Base-by-base conservation (phyloP, 495 filamentous ascomycete genomes). In the Penicillium crystallinum region DNA sequence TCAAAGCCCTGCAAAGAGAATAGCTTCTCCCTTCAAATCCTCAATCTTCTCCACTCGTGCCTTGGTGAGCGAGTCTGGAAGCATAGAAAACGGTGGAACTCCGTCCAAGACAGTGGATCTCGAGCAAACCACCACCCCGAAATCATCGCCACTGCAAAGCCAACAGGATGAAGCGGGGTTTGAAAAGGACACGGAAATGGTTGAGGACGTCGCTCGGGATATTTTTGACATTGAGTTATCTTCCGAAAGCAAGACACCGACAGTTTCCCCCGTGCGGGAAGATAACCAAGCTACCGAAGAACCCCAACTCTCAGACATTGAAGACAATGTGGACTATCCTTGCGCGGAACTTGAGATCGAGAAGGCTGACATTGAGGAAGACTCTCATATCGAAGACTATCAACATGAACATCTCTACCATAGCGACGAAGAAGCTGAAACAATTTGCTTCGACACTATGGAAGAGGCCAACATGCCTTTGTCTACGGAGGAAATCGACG, bases 1-100 rank as follows among this genome's bases (percentile, higher is more conserved):
- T 19, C 66, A 72, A 40, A 74, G 68, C 22, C 74, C 75, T 8
- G 72, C 75, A 0, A 77, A 73, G 54, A 70, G 63, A 35, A 58
- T 70, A 30, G 50, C 58, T 3, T 71, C 73, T 10, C 71, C 72
- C 0, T 71, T 76, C 44, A 75, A 71, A 46, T 63, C 52, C 18
- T 72, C 66, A 3, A 35, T 66, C 8, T 50, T 60, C 17, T 49
- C 53, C 0, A 42, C 45, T 18, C 61, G 53, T 25, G 46, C 50
- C 6, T 48, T 65, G 0, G 22, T 30, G 6, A 10, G 21, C 9
- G 19, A 29, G 1, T 33, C 40, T 2, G 11, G 27, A 17, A 2
- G 31, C 5, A 23, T 17, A 4, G 17, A 39, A 14, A 35, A 45
- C 19, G 14, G 36, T 22, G 22, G n/a, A 6, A 40, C 46, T 6